phyloP scores from a whole-genome alignment of 306 rosid species.

The Acacia melanoxylon region DNA sequence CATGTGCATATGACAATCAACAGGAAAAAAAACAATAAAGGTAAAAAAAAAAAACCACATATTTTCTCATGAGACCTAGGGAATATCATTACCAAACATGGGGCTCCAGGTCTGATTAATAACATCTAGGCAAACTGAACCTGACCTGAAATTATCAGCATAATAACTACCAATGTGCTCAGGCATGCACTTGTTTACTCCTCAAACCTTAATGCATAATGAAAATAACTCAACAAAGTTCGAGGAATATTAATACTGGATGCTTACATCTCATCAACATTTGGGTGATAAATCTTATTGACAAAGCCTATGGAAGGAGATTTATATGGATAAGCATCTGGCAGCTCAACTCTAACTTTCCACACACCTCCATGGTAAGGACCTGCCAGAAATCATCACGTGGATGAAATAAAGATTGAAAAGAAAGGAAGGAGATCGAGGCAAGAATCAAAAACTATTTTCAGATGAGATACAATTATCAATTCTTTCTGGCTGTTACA shows the following conservation, averaged over 20 bases:
- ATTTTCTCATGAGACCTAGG: not conserved
- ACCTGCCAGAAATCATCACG: constrained; percentile 47
- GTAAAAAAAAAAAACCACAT: not conserved
- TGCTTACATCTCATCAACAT: constrained; percentile 61
- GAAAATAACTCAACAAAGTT: constrained; percentile 8
- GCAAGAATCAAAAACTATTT: constrained; percentile 16
- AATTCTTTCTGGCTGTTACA: not conserved
- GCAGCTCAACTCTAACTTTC: constrained; percentile 61
- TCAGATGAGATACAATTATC: not conserved
- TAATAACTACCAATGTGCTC: constrained; percentile 28
- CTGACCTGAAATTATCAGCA: constrained; percentile 48
- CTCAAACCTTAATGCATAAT: constrained; percentile 8
- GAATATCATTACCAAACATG: constrained; percentile 52
- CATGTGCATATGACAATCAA: constrained; percentile 23
- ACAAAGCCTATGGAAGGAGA: constrained; percentile 64
- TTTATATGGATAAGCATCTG: constrained; percentile 61
- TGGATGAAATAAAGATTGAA: constrained; percentile 31
- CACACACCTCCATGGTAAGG: constrained; percentile 66
- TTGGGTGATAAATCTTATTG: constrained; percentile 63
- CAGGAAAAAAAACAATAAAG: not conserved
- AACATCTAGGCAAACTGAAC: constrained; percentile 67
- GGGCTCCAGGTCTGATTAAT: constrained; percentile 71
- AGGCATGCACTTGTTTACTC: constrained; percentile 5
- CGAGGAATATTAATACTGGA: constrained; percentile 10
- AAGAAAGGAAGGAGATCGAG: not conserved